Evolutionary conservation across 106 monocot genomes (phyloP).

Genomic region (Apostasia shenzhenica): DNA sequence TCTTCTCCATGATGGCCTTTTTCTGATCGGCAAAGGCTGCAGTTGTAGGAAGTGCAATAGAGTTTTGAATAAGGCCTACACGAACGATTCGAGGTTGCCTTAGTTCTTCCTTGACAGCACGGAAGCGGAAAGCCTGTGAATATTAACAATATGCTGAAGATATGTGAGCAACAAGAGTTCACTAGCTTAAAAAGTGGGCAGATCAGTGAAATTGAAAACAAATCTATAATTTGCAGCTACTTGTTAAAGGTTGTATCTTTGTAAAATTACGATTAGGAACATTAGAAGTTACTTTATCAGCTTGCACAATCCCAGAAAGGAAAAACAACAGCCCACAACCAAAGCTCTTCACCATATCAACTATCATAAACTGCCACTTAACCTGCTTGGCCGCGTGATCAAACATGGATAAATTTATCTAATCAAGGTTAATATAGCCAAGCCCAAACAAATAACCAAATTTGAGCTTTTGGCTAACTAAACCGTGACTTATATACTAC

Average conservation of each 20-base stretch:
- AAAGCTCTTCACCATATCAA: neutral
- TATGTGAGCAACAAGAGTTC: neutral
- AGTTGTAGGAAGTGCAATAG: slow-evolving; percentile 71
- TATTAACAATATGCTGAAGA: neutral
- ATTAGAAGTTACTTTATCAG: neutral
- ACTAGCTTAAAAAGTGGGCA: neutral
- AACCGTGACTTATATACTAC: too few relatives aligned
- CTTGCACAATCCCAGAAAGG: neutral
- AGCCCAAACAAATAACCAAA: too few relatives aligned
- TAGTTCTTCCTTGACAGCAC: slow-evolving; percentile 69
- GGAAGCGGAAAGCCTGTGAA: slow-evolving; percentile 57
- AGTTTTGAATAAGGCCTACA: slow-evolving; percentile 93
- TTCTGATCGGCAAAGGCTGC: slow-evolving; percentile 72
- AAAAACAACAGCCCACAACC: neutral
- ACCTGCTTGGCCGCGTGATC: too few relatives aligned
- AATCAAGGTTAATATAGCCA: too few relatives aligned
- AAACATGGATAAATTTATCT: too few relatives aligned
- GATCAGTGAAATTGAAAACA: too few relatives aligned
- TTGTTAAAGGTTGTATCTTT: neutral
- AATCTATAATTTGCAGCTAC: too few relatives aligned
- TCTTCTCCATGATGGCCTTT: slow-evolving; percentile 66
- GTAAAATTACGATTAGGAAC: too few relatives aligned
- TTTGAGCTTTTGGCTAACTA: too few relatives aligned
- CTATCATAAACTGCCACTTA: too few relatives aligned
- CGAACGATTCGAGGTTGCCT: slow-evolving; percentile 59